A percentile compares a stretch with the other conserved stretches of the same genome.
Conservation (phyloP, 371 early-diverging fungal genomes). For the Choanephora cucurbitarum region DNA sequence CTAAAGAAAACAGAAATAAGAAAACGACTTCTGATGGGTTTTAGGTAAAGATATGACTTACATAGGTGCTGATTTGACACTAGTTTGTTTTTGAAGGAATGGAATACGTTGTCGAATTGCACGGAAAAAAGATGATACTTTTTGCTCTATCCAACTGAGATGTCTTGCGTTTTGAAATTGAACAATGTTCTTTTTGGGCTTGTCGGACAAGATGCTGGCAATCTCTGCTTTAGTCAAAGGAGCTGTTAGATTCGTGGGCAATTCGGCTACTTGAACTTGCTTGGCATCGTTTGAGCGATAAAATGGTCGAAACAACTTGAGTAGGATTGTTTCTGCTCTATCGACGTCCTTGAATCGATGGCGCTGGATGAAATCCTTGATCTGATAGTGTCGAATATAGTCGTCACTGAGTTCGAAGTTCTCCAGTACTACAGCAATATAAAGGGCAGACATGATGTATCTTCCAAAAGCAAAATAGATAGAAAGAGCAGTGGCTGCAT, state of each 20-base stretch:
- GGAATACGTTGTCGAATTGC: slow-evolving; percentile 13
- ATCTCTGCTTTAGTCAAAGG: slow-evolving; percentile 40
- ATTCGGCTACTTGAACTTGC: slow-evolving; percentile 39
- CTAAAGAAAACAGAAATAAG: slow-evolving; percentile 1
- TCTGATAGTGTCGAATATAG: slow-evolving; percentile 59
- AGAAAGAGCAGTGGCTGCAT: slow-evolving; percentile 50
- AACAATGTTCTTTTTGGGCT: not conserved
- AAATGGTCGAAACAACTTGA: slow-evolving; percentile 36
- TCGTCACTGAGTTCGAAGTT: slow-evolving; percentile 66
- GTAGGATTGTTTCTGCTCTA: slow-evolving; percentile 31
- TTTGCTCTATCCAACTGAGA: slow-evolving; percentile 20
- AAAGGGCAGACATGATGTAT: slow-evolving; percentile 64
- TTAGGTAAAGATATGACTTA: slow-evolving; percentile 6
- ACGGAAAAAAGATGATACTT: slow-evolving; percentile 2
- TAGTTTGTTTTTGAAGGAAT: slow-evolving; percentile 14
- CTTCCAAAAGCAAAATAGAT: slow-evolving; percentile 59
- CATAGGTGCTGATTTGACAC: slow-evolving; percentile 18
- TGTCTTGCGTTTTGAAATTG: not conserved
- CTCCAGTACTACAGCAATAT: slow-evolving; percentile 66
- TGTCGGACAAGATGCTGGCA: slow-evolving; percentile 25
- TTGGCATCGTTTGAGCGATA: slow-evolving; percentile 36
- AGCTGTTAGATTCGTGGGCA: slow-evolving; percentile 49
- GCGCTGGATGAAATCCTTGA: slow-evolving; percentile 55
- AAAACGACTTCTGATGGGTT: slow-evolving; percentile 24
- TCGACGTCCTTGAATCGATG: slow-evolving; percentile 43